phyloP scores from a whole-genome alignment of 1,284 basidiomycete species.

The Bondarzewia mesenterica region DNA sequence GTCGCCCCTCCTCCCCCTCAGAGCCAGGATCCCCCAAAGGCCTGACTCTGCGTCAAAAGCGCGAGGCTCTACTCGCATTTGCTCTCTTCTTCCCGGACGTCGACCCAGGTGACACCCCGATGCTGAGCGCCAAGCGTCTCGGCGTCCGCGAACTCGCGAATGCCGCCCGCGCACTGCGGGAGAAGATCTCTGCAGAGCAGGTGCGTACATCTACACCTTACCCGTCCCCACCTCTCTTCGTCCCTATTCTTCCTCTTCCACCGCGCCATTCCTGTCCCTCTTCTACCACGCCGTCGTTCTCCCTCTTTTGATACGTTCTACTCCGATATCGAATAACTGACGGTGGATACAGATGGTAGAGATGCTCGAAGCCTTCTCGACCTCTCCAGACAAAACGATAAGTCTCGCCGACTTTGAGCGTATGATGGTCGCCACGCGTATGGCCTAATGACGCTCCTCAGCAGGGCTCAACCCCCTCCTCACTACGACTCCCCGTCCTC shows the following conservation, averaged over 20 bases:
- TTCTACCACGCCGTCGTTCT: background rate
- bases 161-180: slow-evolving; percentile 49
- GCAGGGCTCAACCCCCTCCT: too few species aligned
- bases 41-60: slow-evolving; percentile 40
- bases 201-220: slow-evolving; percentile 27
- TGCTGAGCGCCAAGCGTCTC: slow-evolving; percentile 33
- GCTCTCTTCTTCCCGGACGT: slow-evolving; percentile 59
- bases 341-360: slow-evolving; percentile 47
- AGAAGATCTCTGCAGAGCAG: slow-evolving; percentile 64
- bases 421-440: slow-evolving; percentile 58
- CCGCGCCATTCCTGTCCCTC: background rate
- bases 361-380: slow-evolving; percentile 68
- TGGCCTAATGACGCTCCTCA: slow-evolving; percentile 25
- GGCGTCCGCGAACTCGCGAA: slow-evolving; percentile 56
- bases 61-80: slow-evolving; percentile 50
- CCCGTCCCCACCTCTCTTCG: slow-evolving; percentile 1
- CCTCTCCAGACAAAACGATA: slow-evolving; percentile 56
- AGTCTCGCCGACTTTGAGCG: slow-evolving; percentile 57
- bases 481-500: too few species aligned
- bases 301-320: background rate
- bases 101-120: slow-evolving; percentile 31
- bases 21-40: background rate
- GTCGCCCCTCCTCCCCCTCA: background rate
- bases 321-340: background rate
- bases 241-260: background rate